These are phyloP conservation scores for Alternaria dauci DNA, from an alignment of 2,329 filamentous ascomycete genomes.

Conservation along the genomic window DNA sequence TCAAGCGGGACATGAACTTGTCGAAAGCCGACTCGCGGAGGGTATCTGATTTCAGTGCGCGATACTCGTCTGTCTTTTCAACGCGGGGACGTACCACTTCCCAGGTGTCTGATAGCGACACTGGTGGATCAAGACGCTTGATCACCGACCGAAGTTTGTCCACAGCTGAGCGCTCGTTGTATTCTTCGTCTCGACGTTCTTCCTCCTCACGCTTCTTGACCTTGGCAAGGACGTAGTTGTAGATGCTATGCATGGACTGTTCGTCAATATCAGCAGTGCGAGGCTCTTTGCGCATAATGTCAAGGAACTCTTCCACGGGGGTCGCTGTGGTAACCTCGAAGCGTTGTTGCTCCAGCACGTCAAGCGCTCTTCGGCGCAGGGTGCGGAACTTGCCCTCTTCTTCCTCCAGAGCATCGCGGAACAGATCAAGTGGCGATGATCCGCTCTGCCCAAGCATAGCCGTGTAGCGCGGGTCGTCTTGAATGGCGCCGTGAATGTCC, in stretches of 20 bases:
- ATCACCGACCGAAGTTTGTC: constrained; percentile 86
- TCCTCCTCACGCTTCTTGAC: constrained; percentile 83
- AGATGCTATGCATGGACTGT: constrained; percentile 81
- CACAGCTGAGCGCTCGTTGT: constrained; percentile 82
- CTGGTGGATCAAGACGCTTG: constrained; percentile 88
- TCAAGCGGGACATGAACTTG: constrained; percentile 88
- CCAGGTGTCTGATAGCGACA: constrained; percentile 81
- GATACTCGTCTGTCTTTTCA: constrained; percentile 83
- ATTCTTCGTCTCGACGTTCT: constrained; percentile 81
- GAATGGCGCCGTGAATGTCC: constrained; percentile 76
- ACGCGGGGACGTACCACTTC: constrained; percentile 85
- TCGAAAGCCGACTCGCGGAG: constrained; percentile 85
- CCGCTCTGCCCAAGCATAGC: constrained; percentile 84
- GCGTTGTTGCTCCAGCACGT: constrained; percentile 90
- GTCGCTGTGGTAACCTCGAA: constrained; percentile 90
- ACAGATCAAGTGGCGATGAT: constrained; percentile 87
- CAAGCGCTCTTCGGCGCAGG: constrained; percentile 82
- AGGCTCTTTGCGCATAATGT: constrained; percentile 82
- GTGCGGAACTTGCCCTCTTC: constrained; percentile 87
- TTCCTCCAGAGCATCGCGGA: constrained; percentile 95
- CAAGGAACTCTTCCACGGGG: constrained; percentile 85
- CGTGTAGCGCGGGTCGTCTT: constrained; percentile 82
- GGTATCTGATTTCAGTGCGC: constrained; percentile 82
- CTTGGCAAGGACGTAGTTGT: constrained; percentile 88
- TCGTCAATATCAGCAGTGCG: constrained; percentile 87